A percentile compares a stretch with the other conserved stretches of the same genome.
phyloP scores from a whole-genome alignment of 768 basidiomycete genomes.

The Boletus sp. region DNA sequence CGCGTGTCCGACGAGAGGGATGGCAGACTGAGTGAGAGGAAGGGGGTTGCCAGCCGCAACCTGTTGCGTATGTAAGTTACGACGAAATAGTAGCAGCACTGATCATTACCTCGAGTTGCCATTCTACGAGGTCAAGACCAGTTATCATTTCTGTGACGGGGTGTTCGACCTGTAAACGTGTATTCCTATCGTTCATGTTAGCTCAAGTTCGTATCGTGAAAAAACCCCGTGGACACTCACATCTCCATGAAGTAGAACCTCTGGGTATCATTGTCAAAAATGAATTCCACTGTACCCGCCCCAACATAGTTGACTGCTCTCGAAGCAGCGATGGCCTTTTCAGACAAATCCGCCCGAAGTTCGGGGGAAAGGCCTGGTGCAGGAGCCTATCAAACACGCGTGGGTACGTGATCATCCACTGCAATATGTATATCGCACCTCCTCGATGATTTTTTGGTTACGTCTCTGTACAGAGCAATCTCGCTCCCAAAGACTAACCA shows the following conservation, averaged over 20 bases:
- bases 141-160: constrained; percentile 96
- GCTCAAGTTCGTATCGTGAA: not conserved
- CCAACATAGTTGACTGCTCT: constrained; percentile 89
- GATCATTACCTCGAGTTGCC: constrained; percentile 75
- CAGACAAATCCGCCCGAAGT: constrained; percentile 74
- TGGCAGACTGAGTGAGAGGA: constrained; percentile 69
- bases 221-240: constrained; percentile 37
- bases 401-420: not conserved
- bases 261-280: constrained; percentile 87
- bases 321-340: constrained; percentile 90
- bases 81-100: not conserved
- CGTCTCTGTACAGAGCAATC: constrained; percentile 90
- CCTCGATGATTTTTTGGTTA: constrained; percentile 95
- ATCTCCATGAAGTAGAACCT: constrained; percentile 97
- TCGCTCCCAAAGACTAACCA: constrained; percentile 93
- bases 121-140: constrained; percentile 89
- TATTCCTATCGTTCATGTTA: constrained; percentile 54
- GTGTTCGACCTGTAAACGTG: constrained; percentile 83
- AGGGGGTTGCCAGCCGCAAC: constrained; percentile 88
- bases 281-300: constrained; percentile 94
- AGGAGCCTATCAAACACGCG: constrained; percentile 58
- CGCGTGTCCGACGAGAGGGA: constrained; percentile 88
- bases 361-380: constrained; percentile 83
- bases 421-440: constrained; percentile 40
- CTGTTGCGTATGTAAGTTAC: constrained; percentile 31